phyloP scores from a whole-genome alignment of 768 basidiomycete species.

The Hirschioporus abietinus region DNA sequence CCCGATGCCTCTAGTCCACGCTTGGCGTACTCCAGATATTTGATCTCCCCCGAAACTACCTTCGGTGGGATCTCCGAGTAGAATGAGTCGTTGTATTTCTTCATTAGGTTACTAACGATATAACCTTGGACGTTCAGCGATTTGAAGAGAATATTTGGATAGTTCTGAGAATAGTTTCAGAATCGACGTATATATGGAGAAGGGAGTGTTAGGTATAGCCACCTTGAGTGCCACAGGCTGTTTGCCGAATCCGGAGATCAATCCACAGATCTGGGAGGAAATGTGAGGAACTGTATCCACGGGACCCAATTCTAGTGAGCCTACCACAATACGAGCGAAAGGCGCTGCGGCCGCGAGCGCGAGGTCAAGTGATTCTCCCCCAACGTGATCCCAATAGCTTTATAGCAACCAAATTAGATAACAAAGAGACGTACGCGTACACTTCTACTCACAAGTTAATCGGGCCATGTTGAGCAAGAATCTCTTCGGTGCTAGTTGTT shows the following conservation, averaged over 20 bases:
- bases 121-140: conserved; percentile 26
- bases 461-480: conserved; percentile 52
- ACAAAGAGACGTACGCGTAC: background rate
- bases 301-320: background rate
- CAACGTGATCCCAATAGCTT: conserved; percentile 31
- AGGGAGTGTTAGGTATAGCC: background rate
- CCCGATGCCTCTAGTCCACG: conserved; percentile 38
- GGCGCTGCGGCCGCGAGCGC: conserved; percentile 16
- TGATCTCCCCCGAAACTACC: conserved; percentile 17
- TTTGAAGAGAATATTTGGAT: conserved; percentile 21
- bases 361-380: conserved; percentile 25
- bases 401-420: background rate
- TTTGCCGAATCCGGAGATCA: background rate
- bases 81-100: conserved; percentile 25
- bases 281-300: background rate
- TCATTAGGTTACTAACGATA: conserved; percentile 20
- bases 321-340: conserved; percentile 20
- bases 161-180: conserved; percentile 14
- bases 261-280: background rate
- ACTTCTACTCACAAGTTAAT: conserved; percentile 41
- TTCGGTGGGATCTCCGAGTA: conserved; percentile 23
- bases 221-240: background rate
- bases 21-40: conserved; percentile 33
- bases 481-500: conserved; percentile 43
- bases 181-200: too few relatives aligned